Evolutionary conservation across 192 early-diverging fungal species (phyloP).

Genomic region (Coemansia sp.): DNA sequence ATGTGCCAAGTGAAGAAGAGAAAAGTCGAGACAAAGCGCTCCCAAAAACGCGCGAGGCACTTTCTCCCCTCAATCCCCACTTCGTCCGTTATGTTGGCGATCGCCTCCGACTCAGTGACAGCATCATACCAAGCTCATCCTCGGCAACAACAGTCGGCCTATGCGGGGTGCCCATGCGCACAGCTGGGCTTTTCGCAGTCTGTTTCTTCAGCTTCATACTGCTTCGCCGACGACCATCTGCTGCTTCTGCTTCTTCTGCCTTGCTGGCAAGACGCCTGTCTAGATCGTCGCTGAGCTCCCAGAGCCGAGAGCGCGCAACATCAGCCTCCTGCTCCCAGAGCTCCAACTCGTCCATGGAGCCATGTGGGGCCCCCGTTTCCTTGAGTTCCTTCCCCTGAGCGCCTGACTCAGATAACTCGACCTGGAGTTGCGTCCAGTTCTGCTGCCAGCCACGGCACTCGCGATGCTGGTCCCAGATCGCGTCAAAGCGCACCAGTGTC

Average conservation of each 20-base stretch:
- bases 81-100: neutral
- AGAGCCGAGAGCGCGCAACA: conserved; percentile 12
- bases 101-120: conserved; percentile 29
- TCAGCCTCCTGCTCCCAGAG: neutral
- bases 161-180: neutral
- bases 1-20: neutral
- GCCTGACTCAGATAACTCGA: neutral
- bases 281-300: conserved; percentile 7
- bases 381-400: neutral
- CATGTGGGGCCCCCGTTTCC: neutral
- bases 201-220: neutral
- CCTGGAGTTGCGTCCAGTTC: conserved; percentile 35
- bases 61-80: neutral
- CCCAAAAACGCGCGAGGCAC: neutral
- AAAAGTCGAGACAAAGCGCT: neutral
- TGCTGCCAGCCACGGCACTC: conserved; percentile 37
- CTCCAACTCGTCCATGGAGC: neutral
- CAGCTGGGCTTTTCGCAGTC: neutral
- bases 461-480: conserved; percentile 33
- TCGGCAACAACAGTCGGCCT: neutral
- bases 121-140: conserved; percentile 36
- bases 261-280: conserved; percentile 5
- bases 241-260: too few relatives aligned
- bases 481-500: conserved; percentile 26
- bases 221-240: neutral